These are phyloP conservation scores for Nicotiana knightiana DNA, from an alignment of 257 asterid species.

Conservation along the genomic window DNA sequence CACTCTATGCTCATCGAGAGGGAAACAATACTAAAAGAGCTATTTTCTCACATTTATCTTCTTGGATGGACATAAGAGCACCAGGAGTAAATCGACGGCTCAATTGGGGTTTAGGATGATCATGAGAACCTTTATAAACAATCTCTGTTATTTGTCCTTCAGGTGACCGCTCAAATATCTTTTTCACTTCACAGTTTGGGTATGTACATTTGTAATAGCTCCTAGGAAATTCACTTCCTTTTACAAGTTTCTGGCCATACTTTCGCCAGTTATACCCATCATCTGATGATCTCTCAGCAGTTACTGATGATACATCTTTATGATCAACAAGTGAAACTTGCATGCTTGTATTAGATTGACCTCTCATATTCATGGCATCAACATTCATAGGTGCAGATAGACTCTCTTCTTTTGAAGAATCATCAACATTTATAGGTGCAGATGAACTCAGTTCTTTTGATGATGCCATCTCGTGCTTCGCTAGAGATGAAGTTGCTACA, in stretches of 20 bases:
- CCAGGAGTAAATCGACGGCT: constrained; percentile 77
- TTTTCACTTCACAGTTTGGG: constrained; percentile 13
- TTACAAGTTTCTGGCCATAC: constrained; percentile 26
- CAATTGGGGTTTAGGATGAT: constrained; percentile 25
- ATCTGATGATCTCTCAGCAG: constrained; percentile 59
- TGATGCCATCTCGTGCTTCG: constrained; percentile 23
- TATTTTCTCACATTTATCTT: constrained; percentile 60
- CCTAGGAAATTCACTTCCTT: constrained; percentile 20
- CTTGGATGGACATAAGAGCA: constrained; percentile 62
- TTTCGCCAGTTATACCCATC: constrained; percentile 27
- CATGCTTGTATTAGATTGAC: constrained; percentile 7
- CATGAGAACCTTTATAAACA: constrained; percentile 45
- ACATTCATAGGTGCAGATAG: constrained; percentile 26
- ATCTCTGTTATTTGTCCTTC: constrained; percentile 17
- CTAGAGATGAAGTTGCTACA: constrained; percentile 32
- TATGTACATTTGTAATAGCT: constrained; percentile 23
- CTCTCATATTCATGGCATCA: constrained; percentile 40
- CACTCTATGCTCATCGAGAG: not conserved
- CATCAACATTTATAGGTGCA: constrained; percentile 27
- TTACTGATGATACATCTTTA: constrained; percentile 23
- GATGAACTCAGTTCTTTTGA: constrained; percentile 22
- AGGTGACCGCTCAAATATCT: constrained; percentile 24
- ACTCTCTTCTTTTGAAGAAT: constrained; percentile 17
- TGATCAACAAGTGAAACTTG: constrained; percentile 51
- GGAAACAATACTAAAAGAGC: not conserved